These are phyloP conservation scores for Naegleria gruberi DNA, from an alignment of 208 protist species.

Conservation along the genomic window DNA sequence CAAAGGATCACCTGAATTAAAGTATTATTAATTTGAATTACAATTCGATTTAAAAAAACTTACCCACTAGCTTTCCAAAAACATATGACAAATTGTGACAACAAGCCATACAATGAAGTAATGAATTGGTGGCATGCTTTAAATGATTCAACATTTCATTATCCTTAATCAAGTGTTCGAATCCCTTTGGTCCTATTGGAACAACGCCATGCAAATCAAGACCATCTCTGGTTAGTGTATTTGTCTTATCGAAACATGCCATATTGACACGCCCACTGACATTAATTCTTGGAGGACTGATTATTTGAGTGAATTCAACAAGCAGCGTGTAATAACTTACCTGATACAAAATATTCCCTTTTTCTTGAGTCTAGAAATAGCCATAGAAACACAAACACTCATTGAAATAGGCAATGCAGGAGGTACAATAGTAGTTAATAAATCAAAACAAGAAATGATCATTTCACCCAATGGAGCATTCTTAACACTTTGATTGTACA, in stretches of 20 bases:
- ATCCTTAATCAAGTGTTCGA: not conserved
- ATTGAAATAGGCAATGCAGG: slow-evolving; percentile 54
- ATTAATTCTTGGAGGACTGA: slow-evolving; percentile 39
- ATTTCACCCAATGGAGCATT: not conserved
- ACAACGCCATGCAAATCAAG: slow-evolving; percentile 34
- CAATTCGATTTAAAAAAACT: no score
- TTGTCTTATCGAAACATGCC: slow-evolving; percentile 59
- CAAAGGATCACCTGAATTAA: slow-evolving; percentile 57
- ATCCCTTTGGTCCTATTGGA: not conserved
- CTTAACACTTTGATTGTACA: not conserved
- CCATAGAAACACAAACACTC: slow-evolving; percentile 47
- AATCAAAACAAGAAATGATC: slow-evolving; percentile 22
- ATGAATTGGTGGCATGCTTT: not conserved
- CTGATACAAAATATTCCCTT: slow-evolving; percentile 11
- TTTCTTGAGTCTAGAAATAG: slow-evolving; percentile 40
- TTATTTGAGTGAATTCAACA: no score
- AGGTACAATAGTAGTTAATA: slow-evolving; percentile 43
- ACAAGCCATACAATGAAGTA: slow-evolving; percentile 22
- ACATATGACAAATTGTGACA: slow-evolving; percentile 47
- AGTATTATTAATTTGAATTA: no score
- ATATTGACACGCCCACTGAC: slow-evolving; percentile 41
- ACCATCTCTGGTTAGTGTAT: slow-evolving; percentile 54
- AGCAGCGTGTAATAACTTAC: no score
- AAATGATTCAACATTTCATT: not conserved
- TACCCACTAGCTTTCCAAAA: slow-evolving; percentile 30